Conservation (phyloP, 2,329 filamentous ascomycete species). For the Dactylonectria estremocensis region DNA sequence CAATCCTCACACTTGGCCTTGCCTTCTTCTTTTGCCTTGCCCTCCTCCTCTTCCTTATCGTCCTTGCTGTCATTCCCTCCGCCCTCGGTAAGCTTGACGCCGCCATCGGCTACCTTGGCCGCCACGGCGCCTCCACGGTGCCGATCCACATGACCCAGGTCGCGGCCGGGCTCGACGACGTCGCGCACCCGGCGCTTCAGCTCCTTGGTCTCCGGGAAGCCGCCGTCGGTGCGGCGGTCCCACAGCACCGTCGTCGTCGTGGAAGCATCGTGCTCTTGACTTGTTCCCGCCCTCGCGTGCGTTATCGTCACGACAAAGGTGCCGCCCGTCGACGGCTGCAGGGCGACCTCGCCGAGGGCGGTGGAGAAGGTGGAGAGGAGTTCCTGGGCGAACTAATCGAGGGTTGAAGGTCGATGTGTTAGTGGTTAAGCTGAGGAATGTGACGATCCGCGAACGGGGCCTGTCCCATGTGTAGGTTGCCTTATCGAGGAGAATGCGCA, state of each 20-base stretch:
- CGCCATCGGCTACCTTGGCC: slow-evolving; percentile 14
- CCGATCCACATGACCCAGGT: slow-evolving; percentile 87
- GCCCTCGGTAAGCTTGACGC: slow-evolving; percentile 1
- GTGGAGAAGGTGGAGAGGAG: slow-evolving; percentile 93
- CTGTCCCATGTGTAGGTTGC: neutral
- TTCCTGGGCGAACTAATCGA: slow-evolving; percentile 87
- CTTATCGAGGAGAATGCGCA: slow-evolving; percentile 5
- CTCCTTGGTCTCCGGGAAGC: slow-evolving; percentile 95
- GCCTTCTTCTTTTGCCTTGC: slow-evolving; percentile 22
- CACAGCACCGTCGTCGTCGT: slow-evolving; percentile 73
- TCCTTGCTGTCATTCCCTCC: slow-evolving; percentile 17
- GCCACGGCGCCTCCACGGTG: slow-evolving; percentile 51
- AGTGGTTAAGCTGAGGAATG: neutral
- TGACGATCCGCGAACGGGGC: neutral
- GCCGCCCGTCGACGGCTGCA: slow-evolving; percentile 89
- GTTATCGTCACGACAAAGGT: slow-evolving; percentile 82
- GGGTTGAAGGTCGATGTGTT: neutral
- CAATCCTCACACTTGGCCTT: slow-evolving; percentile 49
- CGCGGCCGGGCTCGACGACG: slow-evolving; percentile 81
- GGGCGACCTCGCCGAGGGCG: slow-evolving; percentile 86
- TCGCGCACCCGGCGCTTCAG: slow-evolving; percentile 89
- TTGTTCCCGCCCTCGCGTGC: slow-evolving; percentile 53
- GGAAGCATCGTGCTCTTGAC: slow-evolving; percentile 27
- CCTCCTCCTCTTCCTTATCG: slow-evolving; percentile 23
- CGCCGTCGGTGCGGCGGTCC: slow-evolving; percentile 89